Base-by-base conservation (phyloP, 1,284 basidiomycete genomes). In the Heimioporus punctisporus region DNA sequence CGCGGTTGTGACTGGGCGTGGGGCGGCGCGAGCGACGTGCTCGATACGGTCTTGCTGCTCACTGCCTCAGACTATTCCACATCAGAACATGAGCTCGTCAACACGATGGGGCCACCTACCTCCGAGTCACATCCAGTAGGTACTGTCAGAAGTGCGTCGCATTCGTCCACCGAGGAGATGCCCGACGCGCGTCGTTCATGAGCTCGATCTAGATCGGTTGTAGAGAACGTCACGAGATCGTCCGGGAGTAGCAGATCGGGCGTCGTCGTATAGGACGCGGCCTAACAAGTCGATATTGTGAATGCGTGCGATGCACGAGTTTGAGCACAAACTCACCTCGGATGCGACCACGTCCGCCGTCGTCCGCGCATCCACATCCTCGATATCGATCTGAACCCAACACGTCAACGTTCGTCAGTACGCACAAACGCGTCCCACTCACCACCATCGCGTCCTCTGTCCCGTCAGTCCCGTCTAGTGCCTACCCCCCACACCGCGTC, bases 201-300 rank as follows among this genome's bases (percentile, higher is more conserved):
- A 34, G 25, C 19, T 21, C 21, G 41, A 10, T 21, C 24, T 9
- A 30, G 11, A 5, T 6, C 19, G 26, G 9, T 19, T 5, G 34
- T 19, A 19, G 40, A 51, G 25, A 19, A 11, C 17, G 17, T 45
- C 26, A 47, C 11, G 34, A 10, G 10, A 11, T 54, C 48, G 21
- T 65, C 55, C 15, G 64, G 64, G 5, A 65, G 47, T 28, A 65
- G 2, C 14, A 63, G 65, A 21, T 66, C 48, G n/a, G 64, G 60
- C 4, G 62, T 60, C 6, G 15, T 8, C 34, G n/a, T 19, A 6
- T 19, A 19, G n/a, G 34, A 37, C 6, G 15, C n/a, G 34, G 34
- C 34, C 34, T 37, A 19, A 37, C 15, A 19, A 19, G 34, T 34
- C 34, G 15, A 6, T 34, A n/a, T n/a, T 27, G 23, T 23, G 12